Percentiles rank a stretch among this genome's conserved stretches.
phyloP scores from a whole-genome alignment of 345 rosid genomes.

The Psidium guajava region DNA sequence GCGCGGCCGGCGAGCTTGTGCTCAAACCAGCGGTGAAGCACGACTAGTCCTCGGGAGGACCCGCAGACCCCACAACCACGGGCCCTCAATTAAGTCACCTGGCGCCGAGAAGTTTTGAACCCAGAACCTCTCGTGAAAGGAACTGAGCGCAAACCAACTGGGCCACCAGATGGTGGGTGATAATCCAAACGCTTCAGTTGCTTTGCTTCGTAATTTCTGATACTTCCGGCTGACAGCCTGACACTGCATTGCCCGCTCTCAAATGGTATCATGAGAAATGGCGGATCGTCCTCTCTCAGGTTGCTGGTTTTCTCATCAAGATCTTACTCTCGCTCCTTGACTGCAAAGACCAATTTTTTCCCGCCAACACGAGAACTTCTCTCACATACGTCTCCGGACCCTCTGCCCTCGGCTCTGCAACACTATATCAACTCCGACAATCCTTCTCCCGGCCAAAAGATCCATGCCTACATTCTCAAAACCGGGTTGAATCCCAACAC shows the following conservation, averaged over 20 bases:
- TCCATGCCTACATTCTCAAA: constrained; percentile 56
- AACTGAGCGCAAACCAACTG: no score
- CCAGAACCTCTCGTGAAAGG: no score
- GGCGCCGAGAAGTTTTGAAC: no score
- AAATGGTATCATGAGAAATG: not conserved
- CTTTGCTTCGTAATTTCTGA: not conserved
- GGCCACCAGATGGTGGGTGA: no score
- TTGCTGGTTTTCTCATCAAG: not conserved
- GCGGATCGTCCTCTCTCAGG: not conserved
- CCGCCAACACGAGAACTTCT: constrained; percentile 1
- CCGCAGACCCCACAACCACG: no score
- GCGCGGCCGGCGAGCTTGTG: no score
- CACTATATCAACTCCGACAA: constrained; percentile 49
- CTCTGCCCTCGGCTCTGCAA: constrained; percentile 49
- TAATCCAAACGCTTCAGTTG: not conserved
- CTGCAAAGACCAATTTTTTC: not conserved
- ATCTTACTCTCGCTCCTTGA: not conserved
- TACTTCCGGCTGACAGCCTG: not conserved
- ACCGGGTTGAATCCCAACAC: constrained; percentile 46
- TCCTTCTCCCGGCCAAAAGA: constrained; percentile 51
- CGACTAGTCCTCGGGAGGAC: no score
- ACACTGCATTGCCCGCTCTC: not conserved
- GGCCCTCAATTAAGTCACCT: no score
- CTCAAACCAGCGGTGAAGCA: no score
- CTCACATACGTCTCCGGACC: constrained; percentile 9